phyloP scores from a whole-genome alignment of 2,329 filamentous ascomycete genomes.

The Talaromyces sp. region DNA sequence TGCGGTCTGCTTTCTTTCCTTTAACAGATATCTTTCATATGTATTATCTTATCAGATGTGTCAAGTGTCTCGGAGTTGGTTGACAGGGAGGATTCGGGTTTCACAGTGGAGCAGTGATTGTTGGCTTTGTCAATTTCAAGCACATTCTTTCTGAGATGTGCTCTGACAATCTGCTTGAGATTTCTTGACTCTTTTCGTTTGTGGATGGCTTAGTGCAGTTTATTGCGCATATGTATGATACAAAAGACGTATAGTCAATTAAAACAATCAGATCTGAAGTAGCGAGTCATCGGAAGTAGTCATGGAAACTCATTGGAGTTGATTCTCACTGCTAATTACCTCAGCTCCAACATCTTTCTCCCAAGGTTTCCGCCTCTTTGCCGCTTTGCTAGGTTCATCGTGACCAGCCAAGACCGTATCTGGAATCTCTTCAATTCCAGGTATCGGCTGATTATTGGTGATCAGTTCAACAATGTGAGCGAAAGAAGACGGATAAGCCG shows the following conservation, averaged over 20 bases:
- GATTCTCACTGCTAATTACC: background rate
- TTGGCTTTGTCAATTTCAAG: background rate
- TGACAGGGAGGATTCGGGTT: background rate
- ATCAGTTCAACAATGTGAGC: constrained; percentile 83
- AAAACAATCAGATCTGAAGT: constrained; percentile 2
- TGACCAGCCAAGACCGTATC: constrained; percentile 72
- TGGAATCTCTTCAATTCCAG: constrained; percentile 84
- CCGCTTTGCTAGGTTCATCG: constrained; percentile 56
- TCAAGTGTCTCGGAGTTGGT: background rate
- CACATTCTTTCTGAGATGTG: background rate
- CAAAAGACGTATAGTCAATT: background rate
- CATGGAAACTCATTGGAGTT: background rate
- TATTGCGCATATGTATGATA: constrained; percentile 20
- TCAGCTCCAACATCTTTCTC: constrained; percentile 57
- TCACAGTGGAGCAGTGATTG: background rate
- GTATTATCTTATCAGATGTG: constrained; percentile 10
- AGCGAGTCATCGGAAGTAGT: background rate
- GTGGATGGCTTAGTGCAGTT: constrained; percentile 11
- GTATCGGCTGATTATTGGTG: constrained; percentile 76
- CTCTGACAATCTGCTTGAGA: background rate
- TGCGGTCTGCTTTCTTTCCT: constrained; percentile 17
- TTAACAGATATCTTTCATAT: constrained; percentile 12
- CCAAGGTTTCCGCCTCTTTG: constrained; percentile 72
- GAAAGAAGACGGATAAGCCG: constrained; percentile 78
- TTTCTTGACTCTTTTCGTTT: constrained; percentile 8